A percentile compares a stretch with the other conserved stretches of the same genome.
phyloP scores from a whole-genome alignment of 768 basidiomycete genomes.

The Lentinula detonsa region DNA sequence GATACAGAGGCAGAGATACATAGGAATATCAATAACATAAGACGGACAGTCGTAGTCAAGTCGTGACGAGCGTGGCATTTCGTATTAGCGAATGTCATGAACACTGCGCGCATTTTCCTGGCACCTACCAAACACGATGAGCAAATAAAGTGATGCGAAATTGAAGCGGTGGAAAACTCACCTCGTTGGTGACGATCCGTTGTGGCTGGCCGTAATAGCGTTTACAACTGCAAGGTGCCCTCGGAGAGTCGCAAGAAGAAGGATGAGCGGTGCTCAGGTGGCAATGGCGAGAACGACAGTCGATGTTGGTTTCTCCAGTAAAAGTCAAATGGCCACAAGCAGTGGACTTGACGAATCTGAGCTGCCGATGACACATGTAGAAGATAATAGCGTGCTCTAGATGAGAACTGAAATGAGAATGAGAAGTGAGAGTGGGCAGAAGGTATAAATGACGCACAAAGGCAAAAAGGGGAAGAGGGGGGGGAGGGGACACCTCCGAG shows the following conservation, averaged over 20 bases:
- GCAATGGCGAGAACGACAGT: slow-evolving; percentile 46
- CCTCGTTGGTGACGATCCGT: slow-evolving; percentile 39
- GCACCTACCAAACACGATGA: slow-evolving; percentile 21
- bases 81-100: background rate
- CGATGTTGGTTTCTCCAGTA: slow-evolving; percentile 36
- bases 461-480: slow-evolving; percentile 34
- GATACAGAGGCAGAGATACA: slow-evolving; percentile 6
- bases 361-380: slow-evolving; percentile 60
- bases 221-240: slow-evolving; percentile 39
- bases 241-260: slow-evolving; percentile 28
- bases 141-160: slow-evolving; percentile 2
- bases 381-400: background rate
- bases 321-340: slow-evolving; percentile 54
- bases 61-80: background rate
- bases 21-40: slow-evolving; percentile 3
- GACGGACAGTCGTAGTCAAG: slow-evolving; percentile 7
- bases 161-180: slow-evolving; percentile 14
- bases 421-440: slow-evolving; percentile 9
- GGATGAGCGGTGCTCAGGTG: slow-evolving; percentile 45
- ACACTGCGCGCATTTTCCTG: slow-evolving; percentile 35
- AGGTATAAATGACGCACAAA: slow-evolving; percentile 29
- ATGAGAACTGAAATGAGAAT: background rate
- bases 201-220: slow-evolving; percentile 59
- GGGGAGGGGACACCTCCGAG: too few relatives aligned
- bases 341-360: slow-evolving; percentile 43